Evolutionary conservation across 1,284 basidiomycete genomes (phyloP).

Genomic region (Lignosus rhinocerotis): DNA sequence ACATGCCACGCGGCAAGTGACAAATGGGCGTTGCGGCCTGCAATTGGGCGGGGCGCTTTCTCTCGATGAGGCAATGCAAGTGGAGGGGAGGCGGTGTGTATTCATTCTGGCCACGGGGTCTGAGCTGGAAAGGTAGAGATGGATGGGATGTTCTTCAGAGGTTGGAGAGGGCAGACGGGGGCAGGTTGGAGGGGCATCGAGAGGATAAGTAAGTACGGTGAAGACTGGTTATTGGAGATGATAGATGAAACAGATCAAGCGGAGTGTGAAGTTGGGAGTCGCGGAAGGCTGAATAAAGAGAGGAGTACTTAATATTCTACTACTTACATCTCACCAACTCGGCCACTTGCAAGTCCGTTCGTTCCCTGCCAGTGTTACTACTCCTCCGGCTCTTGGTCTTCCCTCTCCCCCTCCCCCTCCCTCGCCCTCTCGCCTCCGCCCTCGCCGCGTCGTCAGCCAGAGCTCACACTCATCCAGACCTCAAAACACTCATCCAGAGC

Average conservation of each 20-base stretch:
- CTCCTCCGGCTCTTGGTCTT: too few relatives aligned
- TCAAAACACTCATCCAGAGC: too few relatives aligned
- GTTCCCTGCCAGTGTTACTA: too few relatives aligned
- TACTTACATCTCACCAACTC: constrained; percentile 9
- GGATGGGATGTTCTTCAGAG: too few relatives aligned
- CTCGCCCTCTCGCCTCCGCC: too few relatives aligned
- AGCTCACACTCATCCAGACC: too few relatives aligned
- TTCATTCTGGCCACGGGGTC: too few relatives aligned
- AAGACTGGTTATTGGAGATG: constrained; percentile 1
- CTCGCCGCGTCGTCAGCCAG: too few relatives aligned
- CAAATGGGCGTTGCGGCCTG: constrained; percentile 11
- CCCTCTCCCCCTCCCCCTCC: too few relatives aligned
- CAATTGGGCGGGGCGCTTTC: constrained; percentile 4
- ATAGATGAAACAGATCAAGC: constrained; percentile 27
- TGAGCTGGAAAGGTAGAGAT: too few relatives aligned
- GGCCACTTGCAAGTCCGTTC: not conserved
- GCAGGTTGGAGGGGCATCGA: not conserved
- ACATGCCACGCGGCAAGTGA: constrained; percentile 13
- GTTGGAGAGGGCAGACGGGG: not conserved
- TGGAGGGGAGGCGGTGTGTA: constrained; percentile 12
- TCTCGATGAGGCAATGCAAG: constrained; percentile 14
- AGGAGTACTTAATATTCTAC: too few relatives aligned
- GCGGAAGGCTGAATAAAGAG: constrained; percentile 20
- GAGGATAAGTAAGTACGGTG: not conserved
- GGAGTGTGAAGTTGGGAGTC: constrained; percentile 22